These are phyloP conservation scores for Linnemannia zychae DNA, from an alignment of 192 early-diverging fungal species.

Conservation along the genomic window DNA sequence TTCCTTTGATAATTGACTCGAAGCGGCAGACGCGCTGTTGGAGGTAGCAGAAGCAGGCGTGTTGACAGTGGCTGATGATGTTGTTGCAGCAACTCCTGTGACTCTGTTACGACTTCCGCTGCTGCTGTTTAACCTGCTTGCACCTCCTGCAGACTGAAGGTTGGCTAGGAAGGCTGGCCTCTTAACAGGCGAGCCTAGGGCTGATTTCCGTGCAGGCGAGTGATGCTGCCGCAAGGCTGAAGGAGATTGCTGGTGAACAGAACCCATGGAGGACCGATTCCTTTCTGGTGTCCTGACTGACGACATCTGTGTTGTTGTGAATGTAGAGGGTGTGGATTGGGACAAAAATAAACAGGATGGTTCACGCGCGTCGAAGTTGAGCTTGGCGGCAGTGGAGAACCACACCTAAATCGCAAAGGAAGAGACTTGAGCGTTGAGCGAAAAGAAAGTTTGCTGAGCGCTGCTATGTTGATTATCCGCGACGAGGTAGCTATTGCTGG, in stretches of 20 bases:
- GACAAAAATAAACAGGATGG: neutral
- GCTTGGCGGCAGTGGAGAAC: neutral
- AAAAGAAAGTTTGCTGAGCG: too few relatives aligned
- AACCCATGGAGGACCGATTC: neutral
- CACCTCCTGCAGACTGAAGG: neutral
- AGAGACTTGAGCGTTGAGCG: too few relatives aligned
- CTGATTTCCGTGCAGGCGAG: neutral
- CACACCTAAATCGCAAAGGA: neutral
- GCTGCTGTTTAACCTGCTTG: neutral
- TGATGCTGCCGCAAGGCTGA: neutral
- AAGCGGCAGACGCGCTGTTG: neutral
- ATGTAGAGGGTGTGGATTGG: neutral
- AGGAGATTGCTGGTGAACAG: neutral
- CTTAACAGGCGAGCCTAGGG: neutral
- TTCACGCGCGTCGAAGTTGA: neutral
- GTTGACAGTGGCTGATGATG: neutral
- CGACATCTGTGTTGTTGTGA: neutral
- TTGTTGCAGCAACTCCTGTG: neutral
- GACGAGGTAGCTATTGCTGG: too few relatives aligned
- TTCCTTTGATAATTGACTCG: constrained; percentile 18
- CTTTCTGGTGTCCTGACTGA: neutral
- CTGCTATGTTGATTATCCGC: too few relatives aligned
- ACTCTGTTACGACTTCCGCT: neutral
- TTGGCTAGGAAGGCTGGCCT: neutral
- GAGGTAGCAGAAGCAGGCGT: neutral